phyloP scores from a whole-genome alignment of 768 basidiomycete species.

The Panaeolus cyanescens region DNA sequence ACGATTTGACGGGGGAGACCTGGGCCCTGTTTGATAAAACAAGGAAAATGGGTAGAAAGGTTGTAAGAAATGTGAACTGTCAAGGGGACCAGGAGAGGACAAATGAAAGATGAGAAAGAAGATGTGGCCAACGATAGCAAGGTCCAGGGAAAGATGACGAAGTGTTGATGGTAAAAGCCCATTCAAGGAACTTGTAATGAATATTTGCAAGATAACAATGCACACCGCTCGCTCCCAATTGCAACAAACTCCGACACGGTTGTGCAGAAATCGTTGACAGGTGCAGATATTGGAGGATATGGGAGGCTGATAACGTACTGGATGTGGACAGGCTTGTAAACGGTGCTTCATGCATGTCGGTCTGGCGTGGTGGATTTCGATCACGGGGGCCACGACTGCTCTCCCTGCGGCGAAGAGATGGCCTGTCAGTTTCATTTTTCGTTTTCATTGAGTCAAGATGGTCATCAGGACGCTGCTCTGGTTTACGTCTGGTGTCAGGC shows the following conservation, averaged over 20 bases:
- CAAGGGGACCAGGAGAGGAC: slow-evolving; percentile 34
- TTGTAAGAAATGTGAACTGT: slow-evolving; percentile 35
- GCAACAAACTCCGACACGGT: slow-evolving; percentile 3
- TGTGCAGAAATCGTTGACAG: slow-evolving; percentile 15
- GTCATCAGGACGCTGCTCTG: slow-evolving; percentile 2
- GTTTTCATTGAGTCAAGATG: slow-evolving; percentile 21
- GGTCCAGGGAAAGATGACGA: slow-evolving; percentile 39
- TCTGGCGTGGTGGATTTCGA: slow-evolving; percentile 20
- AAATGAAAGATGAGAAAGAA: slow-evolving; percentile 34
- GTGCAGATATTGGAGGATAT: slow-evolving; percentile 39
- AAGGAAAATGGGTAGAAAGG: slow-evolving; percentile 34
- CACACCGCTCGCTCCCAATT: slow-evolving; percentile 9
- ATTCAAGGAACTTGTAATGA: slow-evolving; percentile 22
- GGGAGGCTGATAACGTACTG: slow-evolving; percentile 70
- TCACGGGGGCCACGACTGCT: slow-evolving; percentile 24
- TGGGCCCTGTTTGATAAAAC: slow-evolving; percentile 48
- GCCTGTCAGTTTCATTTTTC: slow-evolving; percentile 8
- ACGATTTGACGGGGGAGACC: slow-evolving; percentile 36
- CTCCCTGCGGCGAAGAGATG: slow-evolving; percentile 21
- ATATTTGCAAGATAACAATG: slow-evolving; percentile 20
- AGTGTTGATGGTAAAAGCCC: slow-evolving; percentile 28
- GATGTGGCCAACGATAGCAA: slow-evolving; percentile 40
- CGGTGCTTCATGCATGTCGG: slow-evolving; percentile 27
- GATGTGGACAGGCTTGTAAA: slow-evolving; percentile 39
- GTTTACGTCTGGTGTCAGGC: slow-evolving; percentile 2